Evolutionary conservation across 257 asterid genomes (phyloP).

Genomic region (Solanum habrochaites): DNA sequence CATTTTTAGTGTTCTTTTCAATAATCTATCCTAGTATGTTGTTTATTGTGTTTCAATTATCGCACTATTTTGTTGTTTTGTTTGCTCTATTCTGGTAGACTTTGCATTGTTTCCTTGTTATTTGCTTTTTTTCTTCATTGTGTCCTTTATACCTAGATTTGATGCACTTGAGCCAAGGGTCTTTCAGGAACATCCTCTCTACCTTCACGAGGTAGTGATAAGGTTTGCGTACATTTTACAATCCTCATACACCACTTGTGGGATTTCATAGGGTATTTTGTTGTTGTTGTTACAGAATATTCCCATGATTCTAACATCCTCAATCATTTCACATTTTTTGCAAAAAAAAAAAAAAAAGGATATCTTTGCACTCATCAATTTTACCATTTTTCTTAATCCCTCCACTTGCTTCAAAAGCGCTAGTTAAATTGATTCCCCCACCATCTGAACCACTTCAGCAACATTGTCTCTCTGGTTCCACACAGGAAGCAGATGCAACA

Average conservation of each 20-base stretch:
- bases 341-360: too few relatives aligned
- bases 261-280: not conserved
- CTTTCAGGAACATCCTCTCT: not conserved
- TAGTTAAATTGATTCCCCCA: not conserved
- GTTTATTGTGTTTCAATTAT: too few relatives aligned
- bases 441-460: not conserved
- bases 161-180: not conserved
- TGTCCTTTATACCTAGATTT: not conserved
- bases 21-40: not conserved
- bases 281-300: too few relatives aligned
- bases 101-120: not conserved
- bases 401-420: not conserved
- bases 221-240: not conserved
- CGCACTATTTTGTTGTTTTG: not conserved
- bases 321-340: slow-evolving; percentile 3
- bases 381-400: not conserved
- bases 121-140: not conserved
- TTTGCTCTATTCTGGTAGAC: not conserved
- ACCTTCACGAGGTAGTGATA: not conserved
- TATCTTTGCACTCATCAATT: not conserved
- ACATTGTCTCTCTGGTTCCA: not conserved
- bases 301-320: not conserved
- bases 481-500: not conserved
- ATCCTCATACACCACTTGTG: not conserved
- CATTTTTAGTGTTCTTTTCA: not conserved